Evolutionary conservation across 768 basidiomycete species (phyloP).

Genomic region (Rhodotorula toruloides): DNA sequence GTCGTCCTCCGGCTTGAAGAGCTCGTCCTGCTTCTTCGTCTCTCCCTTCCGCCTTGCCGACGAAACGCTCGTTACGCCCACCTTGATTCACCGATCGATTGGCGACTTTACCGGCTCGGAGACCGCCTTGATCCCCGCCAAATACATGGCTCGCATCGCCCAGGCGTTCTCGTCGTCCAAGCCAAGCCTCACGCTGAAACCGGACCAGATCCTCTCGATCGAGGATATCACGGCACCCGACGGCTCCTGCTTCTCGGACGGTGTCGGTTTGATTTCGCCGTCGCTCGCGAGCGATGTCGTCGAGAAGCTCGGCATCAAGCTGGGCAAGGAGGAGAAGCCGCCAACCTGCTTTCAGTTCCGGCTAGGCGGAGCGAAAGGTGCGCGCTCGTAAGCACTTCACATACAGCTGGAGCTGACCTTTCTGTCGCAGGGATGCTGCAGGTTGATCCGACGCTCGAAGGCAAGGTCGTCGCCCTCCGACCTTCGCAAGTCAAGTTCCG

Average conservation of each 20-base stretch:
- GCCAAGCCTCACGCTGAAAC: neutral
- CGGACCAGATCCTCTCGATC: neutral
- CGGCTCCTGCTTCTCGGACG: constrained; percentile 58
- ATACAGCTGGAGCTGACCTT: too few species aligned
- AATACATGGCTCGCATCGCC: constrained; percentile 28
- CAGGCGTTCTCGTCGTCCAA: constrained; percentile 24
- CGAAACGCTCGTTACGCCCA: neutral
- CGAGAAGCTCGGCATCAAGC: neutral
- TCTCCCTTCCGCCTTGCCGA: constrained; percentile 4
- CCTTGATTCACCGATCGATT: neutral
- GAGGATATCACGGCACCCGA: constrained; percentile 36
- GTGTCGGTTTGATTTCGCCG: constrained; percentile 61
- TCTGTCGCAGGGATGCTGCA: constrained; percentile 44
- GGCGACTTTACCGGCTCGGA: constrained; percentile 18
- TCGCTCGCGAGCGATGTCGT: neutral
- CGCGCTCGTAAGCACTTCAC: neutral
- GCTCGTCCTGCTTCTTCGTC: constrained; percentile 1
- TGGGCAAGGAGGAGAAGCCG: neutral
- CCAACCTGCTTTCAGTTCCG: constrained; percentile 17
- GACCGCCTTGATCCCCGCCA: constrained; percentile 10
- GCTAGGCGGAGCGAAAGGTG: constrained; percentile 15
- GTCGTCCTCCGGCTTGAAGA: constrained; percentile 16
- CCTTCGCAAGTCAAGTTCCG: constrained; percentile 68
- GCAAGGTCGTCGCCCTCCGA: constrained; percentile 54
- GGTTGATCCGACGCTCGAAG: constrained; percentile 56